Evolutionary conservation across 331 rosid species (phyloP).

Genomic region (Quercus lobata): DNA sequence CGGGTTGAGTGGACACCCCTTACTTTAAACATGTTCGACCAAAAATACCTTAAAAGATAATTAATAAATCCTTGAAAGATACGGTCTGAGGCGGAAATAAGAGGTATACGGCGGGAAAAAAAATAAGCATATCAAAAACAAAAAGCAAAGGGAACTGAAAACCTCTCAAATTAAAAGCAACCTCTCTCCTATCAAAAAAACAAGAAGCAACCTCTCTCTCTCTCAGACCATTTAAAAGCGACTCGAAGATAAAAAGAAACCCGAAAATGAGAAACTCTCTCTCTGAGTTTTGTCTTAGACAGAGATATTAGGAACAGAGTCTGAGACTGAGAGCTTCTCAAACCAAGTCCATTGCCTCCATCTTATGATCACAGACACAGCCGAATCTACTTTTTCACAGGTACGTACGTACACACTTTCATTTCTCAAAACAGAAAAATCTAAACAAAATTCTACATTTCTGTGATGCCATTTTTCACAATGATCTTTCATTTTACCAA

Average conservation of each 20-base stretch:
- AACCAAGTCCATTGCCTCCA: slow-evolving; percentile 24
- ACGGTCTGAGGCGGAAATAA: slow-evolving; percentile 14
- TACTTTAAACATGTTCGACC: too few species aligned
- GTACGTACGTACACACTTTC: slow-evolving; percentile 27
- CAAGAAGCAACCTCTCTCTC: slow-evolving; percentile 29
- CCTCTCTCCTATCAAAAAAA: neutral
- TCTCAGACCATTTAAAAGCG: slow-evolving; percentile 1
- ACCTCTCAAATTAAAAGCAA: slow-evolving; percentile 32
- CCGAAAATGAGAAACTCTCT: neutral
- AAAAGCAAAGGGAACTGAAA: slow-evolving; percentile 22
- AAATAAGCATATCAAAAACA: slow-evolving; percentile 20
- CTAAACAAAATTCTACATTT: slow-evolving; percentile 9
- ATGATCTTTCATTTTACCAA: neutral
- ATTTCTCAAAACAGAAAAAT: neutral
- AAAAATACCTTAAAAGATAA: too few species aligned
- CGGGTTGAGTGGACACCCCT: too few species aligned
- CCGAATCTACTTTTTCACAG: slow-evolving; percentile 18
- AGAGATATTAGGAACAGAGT: neutral
- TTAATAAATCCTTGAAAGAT: slow-evolving; percentile 26
- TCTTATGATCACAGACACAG: neutral
- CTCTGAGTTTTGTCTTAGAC: neutral
- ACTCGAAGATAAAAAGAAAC: slow-evolving; percentile 6
- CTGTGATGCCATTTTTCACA: neutral
- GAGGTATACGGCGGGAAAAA: slow-evolving; percentile 69
- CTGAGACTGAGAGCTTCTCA: neutral